A percentile compares a stretch with the other conserved stretches of the same genome.
Evolutionary conservation across 1,284 basidiomycete genomes (phyloP).

Genomic region (Irpex rosettiformis): DNA sequence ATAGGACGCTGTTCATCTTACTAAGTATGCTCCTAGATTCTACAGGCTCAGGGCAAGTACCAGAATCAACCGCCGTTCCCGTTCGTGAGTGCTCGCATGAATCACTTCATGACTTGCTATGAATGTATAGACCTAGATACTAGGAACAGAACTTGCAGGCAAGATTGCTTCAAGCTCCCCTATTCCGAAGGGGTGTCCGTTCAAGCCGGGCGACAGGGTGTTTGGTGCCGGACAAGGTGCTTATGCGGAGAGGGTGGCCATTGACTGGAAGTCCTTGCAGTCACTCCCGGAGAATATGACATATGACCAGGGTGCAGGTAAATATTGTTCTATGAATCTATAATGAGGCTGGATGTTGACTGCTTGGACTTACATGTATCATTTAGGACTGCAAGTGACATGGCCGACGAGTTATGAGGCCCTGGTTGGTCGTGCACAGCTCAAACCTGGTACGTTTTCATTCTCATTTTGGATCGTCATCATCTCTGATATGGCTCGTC

Average conservation of each 20-base stretch:
- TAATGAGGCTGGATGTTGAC: neutral
- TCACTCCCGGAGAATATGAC: slow-evolving; percentile 61
- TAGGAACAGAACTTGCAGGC: slow-evolving; percentile 88
- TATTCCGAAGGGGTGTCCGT: slow-evolving; percentile 80
- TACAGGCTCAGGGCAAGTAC: slow-evolving; percentile 87
- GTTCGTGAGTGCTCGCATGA: slow-evolving; percentile 38
- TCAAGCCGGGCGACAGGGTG: slow-evolving; percentile 82
- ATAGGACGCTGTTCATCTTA: neutral
- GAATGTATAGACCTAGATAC: slow-evolving; percentile 25
- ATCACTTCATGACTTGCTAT: neutral
- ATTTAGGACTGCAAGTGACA: slow-evolving; percentile 68
- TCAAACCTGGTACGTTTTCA: slow-evolving; percentile 56
- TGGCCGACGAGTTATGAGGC: slow-evolving; percentile 91
- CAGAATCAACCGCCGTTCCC: slow-evolving; percentile 82
- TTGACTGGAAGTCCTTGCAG: slow-evolving; percentile 45
- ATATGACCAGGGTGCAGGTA: slow-evolving; percentile 64
- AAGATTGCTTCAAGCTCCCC: slow-evolving; percentile 70
- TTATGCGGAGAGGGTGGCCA: slow-evolving; percentile 72
- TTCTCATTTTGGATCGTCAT: neutral
- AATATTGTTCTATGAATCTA: slow-evolving; percentile 13
- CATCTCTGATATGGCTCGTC: slow-evolving; percentile 1
- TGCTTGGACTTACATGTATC: neutral
- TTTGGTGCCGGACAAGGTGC: slow-evolving; percentile 86
- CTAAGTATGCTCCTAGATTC: slow-evolving; percentile 44
- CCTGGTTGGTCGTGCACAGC: slow-evolving; percentile 77